These are phyloP conservation scores for Aspergillus nidulans DNA, from an alignment of 495 filamentous ascomycete species.

Conservation along the genomic window DNA sequence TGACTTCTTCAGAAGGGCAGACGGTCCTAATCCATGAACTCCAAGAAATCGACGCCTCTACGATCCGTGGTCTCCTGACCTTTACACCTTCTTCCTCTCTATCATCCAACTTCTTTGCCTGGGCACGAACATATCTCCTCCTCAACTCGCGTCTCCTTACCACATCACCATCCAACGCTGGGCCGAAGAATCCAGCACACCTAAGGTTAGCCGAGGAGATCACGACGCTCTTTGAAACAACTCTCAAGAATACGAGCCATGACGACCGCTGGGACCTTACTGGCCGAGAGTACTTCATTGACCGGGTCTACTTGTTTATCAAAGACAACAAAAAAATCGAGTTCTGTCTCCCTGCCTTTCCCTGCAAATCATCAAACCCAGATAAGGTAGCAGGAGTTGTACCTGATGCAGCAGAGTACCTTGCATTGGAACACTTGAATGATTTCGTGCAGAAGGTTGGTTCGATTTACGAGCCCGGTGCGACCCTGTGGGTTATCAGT, in stretches of 20 bases:
- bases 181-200: too few relatives aligned
- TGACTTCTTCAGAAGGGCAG: too few relatives aligned
- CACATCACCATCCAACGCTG: not conserved
- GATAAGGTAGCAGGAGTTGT: constrained; percentile 40
- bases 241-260: not conserved
- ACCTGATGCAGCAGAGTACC: constrained; percentile 47
- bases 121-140: not conserved
- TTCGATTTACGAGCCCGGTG: constrained; percentile 40
- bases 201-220: not conserved
- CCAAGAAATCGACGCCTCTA: not conserved
- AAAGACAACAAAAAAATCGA: constrained; percentile 18
- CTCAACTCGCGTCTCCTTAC: not conserved
- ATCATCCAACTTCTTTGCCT: not conserved
- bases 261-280: constrained; percentile 4
- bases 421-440: constrained; percentile 42
- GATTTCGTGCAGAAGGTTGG: constrained; percentile 32
- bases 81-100: not conserved
- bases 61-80: not conserved
- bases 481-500: constrained; percentile 41
- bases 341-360: constrained; percentile 43
- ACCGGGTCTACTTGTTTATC: constrained; percentile 22
- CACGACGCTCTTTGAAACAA: not conserved
- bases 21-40: too few relatives aligned
- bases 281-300: constrained; percentile 14
- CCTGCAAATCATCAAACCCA: constrained; percentile 48